Base-by-base conservation (phyloP, 2,329 filamentous ascomycete species). In the Alternaria ventricosa region DNA sequence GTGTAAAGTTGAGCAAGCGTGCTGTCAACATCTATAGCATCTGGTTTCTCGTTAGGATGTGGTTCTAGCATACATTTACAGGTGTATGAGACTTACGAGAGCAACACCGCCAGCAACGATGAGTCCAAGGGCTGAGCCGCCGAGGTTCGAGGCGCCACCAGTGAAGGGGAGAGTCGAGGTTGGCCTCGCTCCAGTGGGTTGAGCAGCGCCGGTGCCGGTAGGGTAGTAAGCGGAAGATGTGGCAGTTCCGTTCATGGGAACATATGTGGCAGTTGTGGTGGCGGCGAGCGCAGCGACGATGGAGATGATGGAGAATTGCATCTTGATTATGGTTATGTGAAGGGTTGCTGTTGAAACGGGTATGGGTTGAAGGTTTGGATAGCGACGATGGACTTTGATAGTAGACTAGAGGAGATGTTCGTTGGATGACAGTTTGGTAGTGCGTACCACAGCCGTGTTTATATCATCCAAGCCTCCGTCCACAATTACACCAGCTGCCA, bases 291-390 rank as follows among this genome's bases (percentile, higher is more conserved):
- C 69, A 58, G 71, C 66, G 59, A 70, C 57, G 58, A 75, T 28
- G 65, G 70, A 53, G 65, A 75, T 41, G 67, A 72, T 55, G 61
- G 75, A 72, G 73, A 78, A 75, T 63, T 76, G 75, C 75, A 78
- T 77, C 23, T 70, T 74, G 65, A 55, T 18, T 43, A 5, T 47
- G 60, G 62, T 61, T 46, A 57, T 57, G 51, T 65, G 30, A 45
- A 57, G 33, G 50, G 27, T 55, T 36, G 41, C 46, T 43, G 18
- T 51, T 44, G 43, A 27, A 11, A 47, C 28, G 8, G 28, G 27
- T 25, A 30, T 62, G 12, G 25, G 25, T 20, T n/a, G 20, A 46
- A 41, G n/a, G 15, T 30, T 27, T 50, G 23, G 36, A 44, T 8
- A 44, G 46, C 20, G 18, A n/a, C 4, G 10, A 50, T 8, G 10